Evolutionary conservation across 2,329 filamentous ascomycete species (phyloP), one percentile per base, ranked within the genome.

Genomic region (Cladophialophora carrionii): DNA sequence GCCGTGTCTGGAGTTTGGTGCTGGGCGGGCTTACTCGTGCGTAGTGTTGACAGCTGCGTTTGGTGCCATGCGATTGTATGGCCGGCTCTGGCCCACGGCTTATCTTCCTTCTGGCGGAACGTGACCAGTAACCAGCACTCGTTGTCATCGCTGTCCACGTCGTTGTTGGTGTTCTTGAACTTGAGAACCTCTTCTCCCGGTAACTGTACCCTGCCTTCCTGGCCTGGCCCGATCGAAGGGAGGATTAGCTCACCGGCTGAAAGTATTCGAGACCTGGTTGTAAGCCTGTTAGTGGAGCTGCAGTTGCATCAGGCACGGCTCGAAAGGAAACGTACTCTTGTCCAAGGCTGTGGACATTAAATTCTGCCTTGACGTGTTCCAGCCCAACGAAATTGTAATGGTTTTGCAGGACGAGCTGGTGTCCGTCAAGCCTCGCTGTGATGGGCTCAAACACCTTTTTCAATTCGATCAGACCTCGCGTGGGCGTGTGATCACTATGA

Each of bases 361-460:
- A 85, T 0, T 68, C 56, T 6, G 59, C 67, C 22, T 52, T 57
- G 24, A 69, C 41, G 58, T 68, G 67, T 12, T 65, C 63, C 26
- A 70, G 61, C 7, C 48, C 63, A 14, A 64, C 34, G 43, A 70
- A 70, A 48, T 69, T 65, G 37, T 69, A 69, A 14, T 63, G 41
- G 34, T 72, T 72, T 4, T 7, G 52, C 9, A 72, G 74, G 76
- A 0, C 78, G 78, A 0, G 70, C 69, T 8, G 85, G 73, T 61
- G 84, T 77, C 74, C 12, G 76, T 67, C 72, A 83, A 86, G 68
- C 84, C 78, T 72, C 1, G 83, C 75, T 2, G 76, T 73, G 2
- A 88, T 79, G 0, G 86, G 86, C 67, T 86, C 80, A 48, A 86
- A 83, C 1, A 81, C 82, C 72, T 85, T 87, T 71, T 86, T 85